Percentiles rank a stretch among this genome's conserved stretches.
phyloP scores from a whole-genome alignment of 805 yeast species.

The Isabelozyma heimii region DNA sequence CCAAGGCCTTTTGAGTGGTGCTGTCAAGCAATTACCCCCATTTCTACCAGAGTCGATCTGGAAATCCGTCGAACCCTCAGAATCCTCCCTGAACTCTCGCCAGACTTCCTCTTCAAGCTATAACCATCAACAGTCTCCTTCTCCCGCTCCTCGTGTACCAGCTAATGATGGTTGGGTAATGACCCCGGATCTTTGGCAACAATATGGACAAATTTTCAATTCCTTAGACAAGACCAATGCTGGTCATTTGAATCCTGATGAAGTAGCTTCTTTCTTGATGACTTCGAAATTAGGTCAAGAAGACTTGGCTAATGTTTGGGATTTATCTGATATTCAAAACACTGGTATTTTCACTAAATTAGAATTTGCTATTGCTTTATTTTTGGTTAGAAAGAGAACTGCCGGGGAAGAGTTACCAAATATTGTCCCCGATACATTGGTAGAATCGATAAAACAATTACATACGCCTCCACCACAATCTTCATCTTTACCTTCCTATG shows the following conservation, averaged over 20 bases:
- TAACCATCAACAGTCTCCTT: slow-evolving; percentile 33
- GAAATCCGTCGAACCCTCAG: slow-evolving; percentile 26
- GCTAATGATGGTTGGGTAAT: slow-evolving; percentile 59
- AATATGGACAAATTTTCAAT: slow-evolving; percentile 77
- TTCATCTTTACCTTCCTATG: not conserved
- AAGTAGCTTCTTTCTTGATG: slow-evolving; percentile 85
- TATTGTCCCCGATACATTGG: slow-evolving; percentile 66
- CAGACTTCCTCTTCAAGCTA: slow-evolving; percentile 30
- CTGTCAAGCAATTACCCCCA: slow-evolving; percentile 55
- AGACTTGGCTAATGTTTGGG: slow-evolving; percentile 89
- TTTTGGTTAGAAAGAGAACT: slow-evolving; percentile 79
- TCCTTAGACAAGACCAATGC: slow-evolving; percentile 63
- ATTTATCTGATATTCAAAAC: slow-evolving; percentile 84
- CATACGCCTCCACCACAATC: not conserved
- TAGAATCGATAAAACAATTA: slow-evolving; percentile 28
- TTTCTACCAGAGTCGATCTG: slow-evolving; percentile 39
- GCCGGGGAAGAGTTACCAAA: slow-evolving; percentile 78
- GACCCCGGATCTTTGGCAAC: slow-evolving; percentile 65
- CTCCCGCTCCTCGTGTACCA: slow-evolving; percentile 13
- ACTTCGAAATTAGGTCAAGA: slow-evolving; percentile 85
- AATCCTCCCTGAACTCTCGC: slow-evolving; percentile 12
- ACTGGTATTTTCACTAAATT: slow-evolving; percentile 74
- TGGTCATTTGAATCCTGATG: slow-evolving; percentile 70
- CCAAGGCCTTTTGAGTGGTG: slow-evolving; percentile 71
- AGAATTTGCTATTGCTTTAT: slow-evolving; percentile 94